Evolutionary conservation across 208 protist genomes (phyloP).

Genomic region (Angomonas ambiguus): DNA sequence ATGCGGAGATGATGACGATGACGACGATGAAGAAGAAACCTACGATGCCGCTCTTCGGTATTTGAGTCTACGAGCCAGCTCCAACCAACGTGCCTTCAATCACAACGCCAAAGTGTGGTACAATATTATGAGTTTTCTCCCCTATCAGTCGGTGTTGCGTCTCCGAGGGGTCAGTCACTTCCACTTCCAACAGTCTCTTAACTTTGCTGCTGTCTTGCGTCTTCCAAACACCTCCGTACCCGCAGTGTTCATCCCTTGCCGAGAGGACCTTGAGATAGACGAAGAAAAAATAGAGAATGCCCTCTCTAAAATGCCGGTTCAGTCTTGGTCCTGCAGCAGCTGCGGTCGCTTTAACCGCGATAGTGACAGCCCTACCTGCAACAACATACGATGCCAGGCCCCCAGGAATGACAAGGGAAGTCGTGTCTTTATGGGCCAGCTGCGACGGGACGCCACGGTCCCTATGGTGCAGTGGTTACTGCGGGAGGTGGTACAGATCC

Average conservation of each 20-base stretch:
- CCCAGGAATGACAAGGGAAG: not conserved
- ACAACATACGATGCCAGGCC: not conserved
- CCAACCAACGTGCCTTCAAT: constrained; percentile 6
- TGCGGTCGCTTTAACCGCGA: constrained; percentile 23
- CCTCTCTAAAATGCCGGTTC: constrained; percentile 16
- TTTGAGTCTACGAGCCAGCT: not conserved
- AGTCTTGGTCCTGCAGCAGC: constrained; percentile 17
- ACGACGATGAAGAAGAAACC: constrained; percentile 28
- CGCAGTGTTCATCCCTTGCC: constrained; percentile 65
- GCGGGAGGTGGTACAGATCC: constrained; percentile 41
- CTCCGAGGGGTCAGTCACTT: constrained; percentile 43
- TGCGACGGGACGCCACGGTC: constrained; percentile 63
- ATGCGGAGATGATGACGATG: constrained; percentile 23
- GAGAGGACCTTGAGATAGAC: constrained; percentile 50
- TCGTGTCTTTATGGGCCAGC: constrained; percentile 76
- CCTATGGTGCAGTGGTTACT: constrained; percentile 72
- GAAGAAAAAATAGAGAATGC: constrained; percentile 33
- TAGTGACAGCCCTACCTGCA: not conserved
- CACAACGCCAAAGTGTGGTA: constrained; percentile 30
- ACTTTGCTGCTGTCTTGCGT: constrained; percentile 37
- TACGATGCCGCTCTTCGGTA: not conserved
- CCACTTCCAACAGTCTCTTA: constrained; percentile 37
- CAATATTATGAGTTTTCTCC: constrained; percentile 44
- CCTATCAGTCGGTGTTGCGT: constrained; percentile 35
- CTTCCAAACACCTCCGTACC: constrained; percentile 33